Conservation (phyloP, 2,329 filamentous ascomycete species). For the Penicillium verrucosum region DNA sequence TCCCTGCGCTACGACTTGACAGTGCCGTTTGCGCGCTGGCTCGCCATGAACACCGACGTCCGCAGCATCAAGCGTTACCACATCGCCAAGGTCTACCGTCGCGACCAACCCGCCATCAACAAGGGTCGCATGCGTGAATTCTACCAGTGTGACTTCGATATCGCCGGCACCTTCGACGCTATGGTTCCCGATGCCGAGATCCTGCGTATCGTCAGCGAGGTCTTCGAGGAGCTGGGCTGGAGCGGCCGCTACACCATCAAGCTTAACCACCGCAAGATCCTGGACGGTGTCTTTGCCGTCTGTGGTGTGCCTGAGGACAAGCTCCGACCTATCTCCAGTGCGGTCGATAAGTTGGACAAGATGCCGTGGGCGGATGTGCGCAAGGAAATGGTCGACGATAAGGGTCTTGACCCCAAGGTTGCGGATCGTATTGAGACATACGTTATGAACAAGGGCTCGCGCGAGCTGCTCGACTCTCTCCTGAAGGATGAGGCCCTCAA, state of each 20-base stretch:
- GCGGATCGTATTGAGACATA: conserved; percentile 86
- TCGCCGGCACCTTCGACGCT: conserved; percentile 78
- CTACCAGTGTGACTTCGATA: conserved; percentile 96
- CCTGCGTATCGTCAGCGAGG: conserved; percentile 76
- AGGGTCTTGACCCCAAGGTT: conserved; percentile 70
- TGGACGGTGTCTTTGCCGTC: conserved; percentile 88
- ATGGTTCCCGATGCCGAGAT: conserved; percentile 94
- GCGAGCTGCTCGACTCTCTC: conserved; percentile 69
- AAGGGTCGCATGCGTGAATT: conserved; percentile 95
- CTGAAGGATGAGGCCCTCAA: conserved; percentile 64
- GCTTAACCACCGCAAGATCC: conserved; percentile 89
- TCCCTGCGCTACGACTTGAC: conserved; percentile 84
- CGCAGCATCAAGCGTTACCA: conserved; percentile 90
- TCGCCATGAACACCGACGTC: conserved; percentile 83
- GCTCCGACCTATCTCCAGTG: conserved; percentile 83
- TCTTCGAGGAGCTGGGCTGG: conserved; percentile 78
- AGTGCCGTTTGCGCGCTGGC: conserved; percentile 85
- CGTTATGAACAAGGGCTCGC: conserved; percentile 71
- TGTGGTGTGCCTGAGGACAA: conserved; percentile 85
- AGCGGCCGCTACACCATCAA: conserved; percentile 78
- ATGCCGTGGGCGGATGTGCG: conserved; percentile 83
- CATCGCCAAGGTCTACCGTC: conserved; percentile 85
- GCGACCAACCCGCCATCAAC: conserved; percentile 80
- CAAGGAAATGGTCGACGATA: conserved; percentile 90
- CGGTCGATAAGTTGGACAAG: conserved; percentile 96